Base-by-base conservation (phyloP, 352 stramenopile species). In the Phytophthora constricta region DNA sequence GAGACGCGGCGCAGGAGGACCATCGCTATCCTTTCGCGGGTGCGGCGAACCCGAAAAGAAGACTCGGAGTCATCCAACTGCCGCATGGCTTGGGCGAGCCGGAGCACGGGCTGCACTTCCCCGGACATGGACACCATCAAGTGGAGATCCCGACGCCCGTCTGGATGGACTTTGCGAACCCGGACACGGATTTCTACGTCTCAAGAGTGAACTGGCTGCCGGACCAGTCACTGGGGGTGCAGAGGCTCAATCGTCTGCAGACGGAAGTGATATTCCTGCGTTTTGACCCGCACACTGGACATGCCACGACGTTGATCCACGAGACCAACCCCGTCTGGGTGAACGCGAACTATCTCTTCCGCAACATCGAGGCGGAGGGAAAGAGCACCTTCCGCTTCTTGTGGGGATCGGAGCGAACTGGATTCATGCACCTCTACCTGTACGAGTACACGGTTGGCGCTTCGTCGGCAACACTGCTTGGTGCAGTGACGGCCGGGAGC, bases 391-490 rank as follows among this genome's bases (percentile, higher is more conserved):
- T 99, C 74, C 97, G 91, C 17, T 99, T 99, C 72, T 79, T 98
- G 34, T 99, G 97, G 92, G 93, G 85, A 11, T 98, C 89, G 1
- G 96, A 99, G 79, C 77, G 95, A 42, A 89, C 79, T 26, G 96
- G 96, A n/a, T 98, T 90, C 68, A 96, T 93, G 81, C 96, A 99
- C 59, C 70, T 99, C 46, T 99, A 99, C 77, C 73, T 99, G 54
- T 99, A 99, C 74, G 96, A 96, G 58, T 98, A 90, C 64, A 72
- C 67, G 33, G 59, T 80, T 27, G 62, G 72, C 22, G 70, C 74
- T 3, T 50, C 58, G 1, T 68, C 52, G 26, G 74, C 82, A 8
- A 71, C 82, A 31, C 61, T 88, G 8, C 52, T 96, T 26, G 83
- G 80, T 1, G 66, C 86, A 33, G 70, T 96, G 23, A 96, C 87